These are phyloP conservation scores for Glaciozyma martinii DNA, from an alignment of 768 basidiomycete genomes.

Conservation along the genomic window DNA sequence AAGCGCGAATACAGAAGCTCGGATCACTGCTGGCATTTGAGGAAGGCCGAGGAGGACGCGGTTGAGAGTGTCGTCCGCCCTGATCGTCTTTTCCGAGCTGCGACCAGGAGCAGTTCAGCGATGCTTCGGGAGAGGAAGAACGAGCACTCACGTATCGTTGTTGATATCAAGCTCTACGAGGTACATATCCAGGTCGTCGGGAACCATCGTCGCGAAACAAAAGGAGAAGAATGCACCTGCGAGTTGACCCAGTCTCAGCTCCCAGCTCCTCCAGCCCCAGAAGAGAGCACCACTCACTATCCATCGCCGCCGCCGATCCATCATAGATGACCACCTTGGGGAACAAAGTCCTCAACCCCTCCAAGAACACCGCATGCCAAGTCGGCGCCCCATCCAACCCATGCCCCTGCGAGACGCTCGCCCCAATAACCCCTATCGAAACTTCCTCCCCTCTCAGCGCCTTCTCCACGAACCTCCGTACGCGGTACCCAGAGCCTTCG, in stretches of 20 bases:
- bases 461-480: constrained; percentile 27
- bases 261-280: not conserved
- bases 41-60: constrained; percentile 26
- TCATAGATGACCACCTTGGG: constrained; percentile 4
- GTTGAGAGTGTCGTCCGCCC: constrained; percentile 21
- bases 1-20: constrained; percentile 20
- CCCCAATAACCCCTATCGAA: constrained; percentile 30
- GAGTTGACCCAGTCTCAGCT: not conserved
- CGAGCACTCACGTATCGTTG: not conserved
- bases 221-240: constrained; percentile 6
- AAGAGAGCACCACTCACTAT: not conserved
- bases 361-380: not conserved
- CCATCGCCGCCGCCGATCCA: constrained; percentile 8
- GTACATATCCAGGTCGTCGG: constrained; percentile 4
- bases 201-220: not conserved
- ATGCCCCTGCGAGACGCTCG: constrained; percentile 21
- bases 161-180: constrained; percentile 11
- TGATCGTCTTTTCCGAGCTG: constrained; percentile 4
- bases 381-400: not conserved
- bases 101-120: too few species aligned
- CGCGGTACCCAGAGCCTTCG: constrained; percentile 24
- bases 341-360: constrained; percentile 4
- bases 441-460: constrained; percentile 28
- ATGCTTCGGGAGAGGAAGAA: too few species aligned
- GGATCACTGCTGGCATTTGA: constrained; percentile 27